Evolutionary conservation across 2,329 filamentous ascomycete genomes (phyloP).

Genomic region (Sporothrix dimorphospora): DNA sequence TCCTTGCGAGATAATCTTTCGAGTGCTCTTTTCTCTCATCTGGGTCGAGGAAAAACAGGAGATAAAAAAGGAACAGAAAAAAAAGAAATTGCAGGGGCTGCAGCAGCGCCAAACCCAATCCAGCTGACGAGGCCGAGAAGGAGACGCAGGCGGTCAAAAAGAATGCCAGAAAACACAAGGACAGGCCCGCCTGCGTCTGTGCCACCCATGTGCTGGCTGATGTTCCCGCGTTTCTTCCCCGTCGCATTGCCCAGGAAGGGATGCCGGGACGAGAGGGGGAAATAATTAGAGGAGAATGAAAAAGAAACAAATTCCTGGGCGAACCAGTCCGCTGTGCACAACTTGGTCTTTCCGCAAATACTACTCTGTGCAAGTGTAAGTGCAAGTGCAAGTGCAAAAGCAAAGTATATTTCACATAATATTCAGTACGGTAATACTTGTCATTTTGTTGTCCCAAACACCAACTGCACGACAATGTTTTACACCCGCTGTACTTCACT

Average conservation of each 20-base stretch:
- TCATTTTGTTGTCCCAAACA: background rate
- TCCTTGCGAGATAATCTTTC: background rate
- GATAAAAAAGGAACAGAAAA: background rate
- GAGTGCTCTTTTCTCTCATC: background rate
- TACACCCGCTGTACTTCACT: background rate
- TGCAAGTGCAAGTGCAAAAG: too few relatives aligned
- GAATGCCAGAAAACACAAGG: background rate
- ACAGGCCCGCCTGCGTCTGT: background rate
- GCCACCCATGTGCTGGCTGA: slow-evolving; percentile 16
- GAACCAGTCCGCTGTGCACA: background rate
- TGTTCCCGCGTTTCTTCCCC: slow-evolving; percentile 1
- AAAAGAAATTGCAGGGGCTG: slow-evolving; percentile 12
- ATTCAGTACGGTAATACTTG: background rate
- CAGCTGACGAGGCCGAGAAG: slow-evolving; percentile 9
- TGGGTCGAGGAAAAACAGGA: background rate
- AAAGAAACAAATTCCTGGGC: background rate
- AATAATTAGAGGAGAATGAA: background rate
- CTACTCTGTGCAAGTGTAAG: background rate
- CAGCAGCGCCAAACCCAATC: background rate
- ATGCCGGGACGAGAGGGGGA: background rate
- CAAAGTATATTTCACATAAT: background rate
- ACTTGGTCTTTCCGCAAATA: slow-evolving; percentile 19
- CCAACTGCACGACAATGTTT: background rate
- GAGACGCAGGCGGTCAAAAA: slow-evolving; percentile 4
- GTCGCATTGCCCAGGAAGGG: slow-evolving; percentile 2